A percentile compares a stretch with the other conserved stretches of the same genome.
Evolutionary conservation across 2,329 filamentous ascomycete genomes (phyloP).

Genomic region (Coniella vitis): DNA sequence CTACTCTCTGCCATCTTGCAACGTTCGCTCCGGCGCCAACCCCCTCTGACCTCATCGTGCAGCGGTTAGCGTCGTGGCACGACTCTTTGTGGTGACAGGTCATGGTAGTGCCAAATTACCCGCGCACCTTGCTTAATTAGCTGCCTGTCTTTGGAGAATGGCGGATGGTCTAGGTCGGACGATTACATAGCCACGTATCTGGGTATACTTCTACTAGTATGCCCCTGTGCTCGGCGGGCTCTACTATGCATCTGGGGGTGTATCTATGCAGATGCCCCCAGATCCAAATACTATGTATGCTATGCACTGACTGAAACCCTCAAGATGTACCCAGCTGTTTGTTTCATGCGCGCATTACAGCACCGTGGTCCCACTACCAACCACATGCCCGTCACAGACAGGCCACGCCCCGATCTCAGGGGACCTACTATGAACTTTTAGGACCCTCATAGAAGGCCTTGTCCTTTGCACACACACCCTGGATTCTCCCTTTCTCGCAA

Average conservation of each 20-base stretch:
- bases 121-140: neutral
- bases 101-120: neutral
- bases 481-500: neutral
- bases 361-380: neutral
- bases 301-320: too few species aligned
- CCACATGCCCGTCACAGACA: neutral
- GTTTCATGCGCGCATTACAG: neutral
- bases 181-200: too few species aligned
- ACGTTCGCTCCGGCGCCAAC: neutral
- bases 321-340: too few species aligned
- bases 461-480: neutral
- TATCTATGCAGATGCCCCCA: too few species aligned
- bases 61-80: conserved; percentile 2
- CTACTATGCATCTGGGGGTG: too few species aligned
- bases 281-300: too few species aligned
- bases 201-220: too few species aligned
- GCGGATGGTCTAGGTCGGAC: too few species aligned
- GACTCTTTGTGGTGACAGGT: neutral
- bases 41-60: conserved; percentile 9
- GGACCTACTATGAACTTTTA: too few species aligned
- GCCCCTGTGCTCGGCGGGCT: too few species aligned
- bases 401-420: neutral
- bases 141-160: too few species aligned
- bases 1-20: neutral
- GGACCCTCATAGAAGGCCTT: too few species aligned